These are phyloP conservation scores for Anastatica hierochuntica DNA, from an alignment of 345 rosid genomes.

Conservation along the genomic window DNA sequence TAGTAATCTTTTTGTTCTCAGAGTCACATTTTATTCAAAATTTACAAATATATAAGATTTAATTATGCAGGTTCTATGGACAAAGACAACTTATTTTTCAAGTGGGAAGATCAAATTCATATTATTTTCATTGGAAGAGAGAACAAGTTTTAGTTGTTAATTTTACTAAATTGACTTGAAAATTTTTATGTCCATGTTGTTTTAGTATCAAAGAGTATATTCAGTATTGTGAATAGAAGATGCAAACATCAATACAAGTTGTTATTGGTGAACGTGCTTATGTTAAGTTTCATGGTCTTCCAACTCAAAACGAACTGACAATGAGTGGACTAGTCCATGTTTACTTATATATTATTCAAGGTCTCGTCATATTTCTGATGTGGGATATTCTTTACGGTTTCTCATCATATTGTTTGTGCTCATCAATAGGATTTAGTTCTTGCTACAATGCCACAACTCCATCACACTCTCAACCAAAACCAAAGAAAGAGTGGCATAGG, in stretches of 20 bases:
- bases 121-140: constrained; percentile 2
- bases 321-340: too few species aligned
- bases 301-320: neutral
- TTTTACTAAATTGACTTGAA: neutral
- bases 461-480: too few species aligned
- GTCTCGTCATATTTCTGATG: too few species aligned
- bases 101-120: constrained; percentile 16
- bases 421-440: too few species aligned
- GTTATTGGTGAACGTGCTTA: neutral
- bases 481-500: neutral
- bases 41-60: neutral
- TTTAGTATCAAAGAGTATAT: constrained; percentile 5
- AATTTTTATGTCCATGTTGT: neutral
- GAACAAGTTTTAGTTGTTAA: neutral
- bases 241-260: neutral
- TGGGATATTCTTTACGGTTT: too few species aligned
- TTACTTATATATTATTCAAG: too few species aligned
- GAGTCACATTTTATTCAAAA: neutral
- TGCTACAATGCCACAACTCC: too few species aligned
- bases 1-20: neutral
- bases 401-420: too few species aligned
- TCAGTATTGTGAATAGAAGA: constrained; percentile 10
- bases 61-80: constrained; percentile 8
- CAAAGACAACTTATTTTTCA: neutral
- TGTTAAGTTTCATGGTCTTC: too few species aligned